Base-by-base conservation (phyloP, 495 filamentous ascomycete genomes). In the Aspergillus bertholletiae region DNA sequence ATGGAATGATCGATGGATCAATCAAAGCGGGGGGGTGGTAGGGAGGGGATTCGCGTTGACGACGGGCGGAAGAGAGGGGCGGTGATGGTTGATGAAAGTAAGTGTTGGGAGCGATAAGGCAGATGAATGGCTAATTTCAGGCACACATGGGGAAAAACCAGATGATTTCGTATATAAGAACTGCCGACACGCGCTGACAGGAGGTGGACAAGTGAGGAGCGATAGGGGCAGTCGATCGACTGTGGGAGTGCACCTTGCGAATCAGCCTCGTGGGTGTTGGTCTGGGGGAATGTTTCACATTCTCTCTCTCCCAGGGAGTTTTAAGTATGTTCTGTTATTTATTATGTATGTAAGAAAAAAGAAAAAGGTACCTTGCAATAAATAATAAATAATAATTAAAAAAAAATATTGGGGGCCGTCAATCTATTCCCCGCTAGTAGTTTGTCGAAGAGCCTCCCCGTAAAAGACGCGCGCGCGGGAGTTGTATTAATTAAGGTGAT, bases 241-340 rank as follows among this genome's bases (percentile, higher is more conserved):
- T n/a, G 11, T 28, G 13, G 26, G n/a, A 61, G 43, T 54, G 50
- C 49, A 57, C 60, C 61, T 59, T 61, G 62, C 58, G 60, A 64
- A 57, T 68, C 62, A 64, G 65, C 65, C 65, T 67, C 57, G 64
- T 60, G 57, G 47, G 30, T 44, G 28, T 46, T 41, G 20, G 44
- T 53, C 13, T 24, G 46, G 53, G 48, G 44, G 55, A 28, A 27
- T 17, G 51, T 55, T 55, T 57, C 52, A 57, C 54, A 61, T 61
- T 61, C 54, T 60, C 44, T 32, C n/a, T 27, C 46, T 28, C 46
- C 30, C 26, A 23, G 28, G n/a, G n/a, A n/a, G n/a, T n/a, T n/a
- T n/a, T n/a, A n/a, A n/a, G n/a, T n/a, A n/a, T n/a, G n/a, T n/a
- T n/a, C n/a, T n/a, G n/a, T n/a, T n/a, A 8, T 27, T 20, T 2